Base-by-base conservation (phyloP, 2,329 filamentous ascomycete species). In the Fonsecaea pedrosoi region DNA sequence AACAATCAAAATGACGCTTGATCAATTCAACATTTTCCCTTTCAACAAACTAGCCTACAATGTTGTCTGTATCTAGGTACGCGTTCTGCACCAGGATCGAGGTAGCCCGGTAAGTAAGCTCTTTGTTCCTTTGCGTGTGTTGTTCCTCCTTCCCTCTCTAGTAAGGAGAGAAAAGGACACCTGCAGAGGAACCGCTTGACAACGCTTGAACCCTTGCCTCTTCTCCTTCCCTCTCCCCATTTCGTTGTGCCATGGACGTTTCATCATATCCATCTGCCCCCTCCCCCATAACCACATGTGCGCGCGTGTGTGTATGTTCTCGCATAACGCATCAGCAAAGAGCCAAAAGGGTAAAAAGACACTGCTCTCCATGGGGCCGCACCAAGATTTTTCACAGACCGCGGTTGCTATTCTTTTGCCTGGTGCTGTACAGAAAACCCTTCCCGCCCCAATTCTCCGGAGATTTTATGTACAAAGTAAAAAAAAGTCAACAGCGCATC, bases 401-500 rank as follows among this genome's bases (percentile, higher is more conserved):
- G 34, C 38, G 61, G 42, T 37, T 61, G 48, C 59, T 48, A 54
- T 66, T 62, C 62, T 69, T 61, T 64, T 58, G 45, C 45, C 55
- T 70, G 67, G 54, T 69, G 68, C 68, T 70, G 68, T 70, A 70
- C 68, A 70, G 53, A 60, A 61, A 48, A 63, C 65, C 53, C 30
- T 21, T 9, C 45, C 45, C 9, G 5, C 45, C 59, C 45, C 59
- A 15, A 54, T n/a, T 35, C 54, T n/a, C 59, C 45, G 59, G 54
- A 54, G 15, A 54, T 66, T 66, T 64, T 70, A 68, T 70, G 68
- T 70, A 70, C 68, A 70, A 37, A 53, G 54, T 59, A 56, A 66
- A 58, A 65, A 65, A 42, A 34, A n/a, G 58, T 50, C 37, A 56
- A 59, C 48, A 42, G 53, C 34, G 40, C 40, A 64, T 45, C 48